Conservation (phyloP, 73 alveolate genomes). For the Symbiodinium natans region DNA sequence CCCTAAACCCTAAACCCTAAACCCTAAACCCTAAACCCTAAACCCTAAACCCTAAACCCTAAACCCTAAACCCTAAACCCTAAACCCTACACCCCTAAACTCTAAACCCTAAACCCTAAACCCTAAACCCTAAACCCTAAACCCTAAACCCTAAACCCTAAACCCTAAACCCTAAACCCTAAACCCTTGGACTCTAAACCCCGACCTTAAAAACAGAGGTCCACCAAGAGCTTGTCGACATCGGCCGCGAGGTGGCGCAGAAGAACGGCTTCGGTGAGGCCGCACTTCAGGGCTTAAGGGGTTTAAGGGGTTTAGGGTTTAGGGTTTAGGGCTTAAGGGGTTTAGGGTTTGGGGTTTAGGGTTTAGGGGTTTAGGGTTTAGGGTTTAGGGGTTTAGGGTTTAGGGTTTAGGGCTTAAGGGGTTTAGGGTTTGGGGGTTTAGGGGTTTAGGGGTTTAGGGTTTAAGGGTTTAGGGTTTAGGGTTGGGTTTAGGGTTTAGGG, state of each 20-base stretch:
- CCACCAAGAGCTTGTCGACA: neutral
- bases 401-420: neutral
- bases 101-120: no score
- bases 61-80: neutral
- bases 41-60: no score
- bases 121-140: no score
- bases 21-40: neutral
- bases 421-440: neutral
- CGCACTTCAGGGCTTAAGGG: no score
- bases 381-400: neutral
- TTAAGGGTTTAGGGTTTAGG: no score
- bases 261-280: constrained; percentile 4
- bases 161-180: neutral
- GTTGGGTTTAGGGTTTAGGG: neutral
- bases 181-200: neutral
- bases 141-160: neutral
- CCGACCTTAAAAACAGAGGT: neutral
- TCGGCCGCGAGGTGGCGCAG: neutral
- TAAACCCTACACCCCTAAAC: neutral
- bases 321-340: neutral
- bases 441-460: no score
- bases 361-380: no score
- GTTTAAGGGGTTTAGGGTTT: neutral
- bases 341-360: neutral
- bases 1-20: neutral